A percentile compares a stretch with the other conserved stretches of the same genome.
Evolutionary conservation across 306 rosid genomes (phyloP).

Genomic region (Styphnolobium japonicum): DNA sequence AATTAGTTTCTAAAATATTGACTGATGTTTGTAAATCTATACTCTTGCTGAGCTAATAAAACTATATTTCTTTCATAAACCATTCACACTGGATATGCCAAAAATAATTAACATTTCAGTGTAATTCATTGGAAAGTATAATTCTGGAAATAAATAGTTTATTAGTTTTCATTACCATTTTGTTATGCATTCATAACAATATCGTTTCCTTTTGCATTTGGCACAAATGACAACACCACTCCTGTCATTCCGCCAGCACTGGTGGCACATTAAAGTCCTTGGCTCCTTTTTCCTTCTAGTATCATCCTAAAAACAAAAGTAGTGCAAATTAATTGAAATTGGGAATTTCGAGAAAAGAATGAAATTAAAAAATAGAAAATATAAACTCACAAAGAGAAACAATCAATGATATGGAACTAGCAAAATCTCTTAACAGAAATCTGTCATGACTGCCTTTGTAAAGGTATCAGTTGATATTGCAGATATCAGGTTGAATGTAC

Average conservation of each 20-base stretch:
- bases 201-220: constrained; percentile 53
- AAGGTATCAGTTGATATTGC: background rate
- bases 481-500: constrained; percentile 9
- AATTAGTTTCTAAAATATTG: constrained; percentile 14
- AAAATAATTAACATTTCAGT: constrained; percentile 2
- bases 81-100: background rate
- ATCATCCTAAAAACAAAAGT: constrained; percentile 42
- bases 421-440: background rate
- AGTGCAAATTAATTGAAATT: constrained; percentile 4
- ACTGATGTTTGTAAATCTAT: background rate
- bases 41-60: background rate
- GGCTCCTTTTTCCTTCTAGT: constrained; percentile 21
- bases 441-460: background rate
- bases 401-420: background rate
- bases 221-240: constrained; percentile 41
- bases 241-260: constrained; percentile 46
- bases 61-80: background rate
- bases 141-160: background rate
- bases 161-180: constrained; percentile 47
- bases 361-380: constrained; percentile 15
- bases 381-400: background rate
- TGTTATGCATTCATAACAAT: constrained; percentile 60
- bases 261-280: constrained; percentile 53
- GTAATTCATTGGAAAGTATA: background rate
- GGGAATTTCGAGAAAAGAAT: background rate